A percentile compares a stretch with the other conserved stretches of the same genome.
phyloP scores from a whole-genome alignment of 2,329 filamentous ascomycete species.

The Hypomyces rosellus region DNA sequence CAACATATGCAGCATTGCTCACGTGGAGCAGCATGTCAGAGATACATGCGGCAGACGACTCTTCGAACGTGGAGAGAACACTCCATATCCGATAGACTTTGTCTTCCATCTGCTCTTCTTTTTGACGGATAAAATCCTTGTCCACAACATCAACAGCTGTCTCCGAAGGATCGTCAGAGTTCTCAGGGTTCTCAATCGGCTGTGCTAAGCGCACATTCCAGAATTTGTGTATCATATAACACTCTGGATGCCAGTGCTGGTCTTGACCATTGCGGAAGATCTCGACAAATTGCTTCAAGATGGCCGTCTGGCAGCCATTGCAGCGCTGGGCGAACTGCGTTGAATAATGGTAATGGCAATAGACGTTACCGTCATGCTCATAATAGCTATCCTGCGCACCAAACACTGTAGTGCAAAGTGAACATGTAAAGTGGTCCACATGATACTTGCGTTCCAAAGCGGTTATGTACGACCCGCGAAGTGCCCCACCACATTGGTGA shows the following conservation, averaged over 20 bases:
- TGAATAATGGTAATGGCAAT: slow-evolving; percentile 98
- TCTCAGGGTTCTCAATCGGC: slow-evolving; percentile 45
- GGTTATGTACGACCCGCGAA: slow-evolving; percentile 96
- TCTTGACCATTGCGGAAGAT: slow-evolving; percentile 97
- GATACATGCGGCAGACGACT: slow-evolving; percentile 95
- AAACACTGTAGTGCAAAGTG: slow-evolving; percentile 94
- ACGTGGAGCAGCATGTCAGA: slow-evolving; percentile 98
- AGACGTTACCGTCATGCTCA: slow-evolving; percentile 92
- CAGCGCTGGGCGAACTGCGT: slow-evolving; percentile 95
- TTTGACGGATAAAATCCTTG: slow-evolving; percentile 68
- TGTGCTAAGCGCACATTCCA: slow-evolving; percentile 90
- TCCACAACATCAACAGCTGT: slow-evolving; percentile 48
- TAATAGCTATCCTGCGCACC: slow-evolving; percentile 98
- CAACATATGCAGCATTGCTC: slow-evolving; percentile 93
- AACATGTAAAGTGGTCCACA: slow-evolving; percentile 98
- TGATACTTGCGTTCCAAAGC: slow-evolving; percentile 97
- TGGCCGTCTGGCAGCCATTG: slow-evolving; percentile 94
- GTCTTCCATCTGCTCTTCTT: slow-evolving; percentile 93
- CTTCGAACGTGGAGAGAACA: slow-evolving; percentile 91
- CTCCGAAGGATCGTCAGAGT: slow-evolving; percentile 25
- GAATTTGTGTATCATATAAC: slow-evolving; percentile 99
- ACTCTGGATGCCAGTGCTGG: slow-evolving; percentile 98
- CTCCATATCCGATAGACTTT: slow-evolving; percentile 99
- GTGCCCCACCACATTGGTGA: slow-evolving; percentile 82
- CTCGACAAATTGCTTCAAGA: slow-evolving; percentile 97